These are phyloP conservation scores for Polytrichum commune DNA, from an alignment of 225 moss, liverwort and hornwort genomes.

Conservation along the genomic window DNA sequence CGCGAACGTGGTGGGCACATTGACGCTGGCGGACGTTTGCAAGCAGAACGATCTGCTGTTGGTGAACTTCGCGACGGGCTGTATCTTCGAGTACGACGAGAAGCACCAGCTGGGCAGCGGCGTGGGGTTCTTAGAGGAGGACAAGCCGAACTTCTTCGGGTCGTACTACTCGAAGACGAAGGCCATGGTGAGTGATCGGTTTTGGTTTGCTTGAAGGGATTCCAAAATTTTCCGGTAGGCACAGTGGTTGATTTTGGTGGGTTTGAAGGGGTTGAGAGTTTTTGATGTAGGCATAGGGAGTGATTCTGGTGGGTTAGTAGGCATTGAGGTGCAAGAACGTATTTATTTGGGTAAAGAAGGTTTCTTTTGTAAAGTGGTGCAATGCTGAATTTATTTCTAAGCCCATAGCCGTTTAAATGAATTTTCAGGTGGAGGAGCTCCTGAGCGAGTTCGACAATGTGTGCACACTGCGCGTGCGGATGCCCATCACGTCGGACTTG, in stretches of 20 bases:
- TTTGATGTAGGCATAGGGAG: no score
- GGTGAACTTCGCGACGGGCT: conserved; percentile 60
- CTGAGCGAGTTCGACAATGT: conserved; percentile 38
- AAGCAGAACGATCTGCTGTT: conserved; percentile 38
- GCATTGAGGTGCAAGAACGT: not conserved
- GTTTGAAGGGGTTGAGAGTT: no score
- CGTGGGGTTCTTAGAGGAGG: conserved; percentile 62
- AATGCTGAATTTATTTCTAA: not conserved
- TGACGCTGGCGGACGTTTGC: conserved; percentile 64
- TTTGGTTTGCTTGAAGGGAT: no score
- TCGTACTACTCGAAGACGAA: conserved; percentile 70
- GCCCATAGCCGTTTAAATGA: not conserved
- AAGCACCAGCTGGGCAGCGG: conserved; percentile 43
- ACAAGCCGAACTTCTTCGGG: conserved; percentile 55
- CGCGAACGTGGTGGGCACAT: conserved; percentile 41
- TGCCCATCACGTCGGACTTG: conserved; percentile 18
- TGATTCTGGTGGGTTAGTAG: no score
- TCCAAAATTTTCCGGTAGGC: no score
- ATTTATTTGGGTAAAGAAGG: no score
- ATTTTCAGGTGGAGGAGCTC: conserved; percentile 30
- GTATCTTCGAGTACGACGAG: conserved; percentile 69
- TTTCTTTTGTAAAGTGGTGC: no score
- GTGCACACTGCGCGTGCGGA: conserved; percentile 15
- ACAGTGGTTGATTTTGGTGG: no score
- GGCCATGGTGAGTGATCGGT: conserved; percentile 40